Evolutionary conservation across 106 monocot genomes (phyloP).

Genomic region (Dendrobium chrysotoxum): DNA sequence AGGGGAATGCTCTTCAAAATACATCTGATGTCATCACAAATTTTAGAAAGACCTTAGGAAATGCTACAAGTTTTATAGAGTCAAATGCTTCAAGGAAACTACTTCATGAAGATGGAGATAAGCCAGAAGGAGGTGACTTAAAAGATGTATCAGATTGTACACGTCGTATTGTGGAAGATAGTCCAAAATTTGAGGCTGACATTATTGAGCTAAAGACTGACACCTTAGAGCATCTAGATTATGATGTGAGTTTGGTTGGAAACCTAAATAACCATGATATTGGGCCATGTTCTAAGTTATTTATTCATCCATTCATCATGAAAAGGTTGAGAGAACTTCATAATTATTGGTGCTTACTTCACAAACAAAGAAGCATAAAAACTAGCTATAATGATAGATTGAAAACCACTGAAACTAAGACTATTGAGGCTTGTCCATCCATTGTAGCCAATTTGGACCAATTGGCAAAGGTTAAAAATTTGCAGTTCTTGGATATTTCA

Average conservation of each 20-base stretch:
- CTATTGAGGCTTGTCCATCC: no score
- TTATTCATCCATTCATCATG: conserved; percentile 60
- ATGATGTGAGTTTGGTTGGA: not conserved
- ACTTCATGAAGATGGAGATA: no score
- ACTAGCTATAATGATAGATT: conserved; percentile 32
- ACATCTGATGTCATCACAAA: no score
- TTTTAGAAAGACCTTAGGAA: no score
- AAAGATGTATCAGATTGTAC: not conserved
- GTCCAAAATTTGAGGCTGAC: not conserved
- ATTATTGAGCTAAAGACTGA: not conserved
- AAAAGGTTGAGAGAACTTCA: conserved; percentile 31
- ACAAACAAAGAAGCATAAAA: conserved; percentile 10
- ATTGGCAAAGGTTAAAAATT: no score
- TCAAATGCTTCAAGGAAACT: no score
- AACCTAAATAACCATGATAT: not conserved
- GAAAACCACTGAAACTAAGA: no score
- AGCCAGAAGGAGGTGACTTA: not conserved
- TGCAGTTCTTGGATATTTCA: no score
- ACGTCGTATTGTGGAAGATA: not conserved
- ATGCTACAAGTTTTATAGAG: no score
- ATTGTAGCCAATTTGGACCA: no score
- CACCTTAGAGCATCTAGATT: not conserved
- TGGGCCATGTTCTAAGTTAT: conserved; percentile 26
- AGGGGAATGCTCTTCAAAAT: no score
- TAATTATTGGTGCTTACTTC: conserved; percentile 8